A percentile compares a stretch with the other conserved stretches of the same genome.
phyloP scores from a whole-genome alignment of 2,329 filamentous ascomycete species.

The Stagonosporopsis cucurbitacearum region DNA sequence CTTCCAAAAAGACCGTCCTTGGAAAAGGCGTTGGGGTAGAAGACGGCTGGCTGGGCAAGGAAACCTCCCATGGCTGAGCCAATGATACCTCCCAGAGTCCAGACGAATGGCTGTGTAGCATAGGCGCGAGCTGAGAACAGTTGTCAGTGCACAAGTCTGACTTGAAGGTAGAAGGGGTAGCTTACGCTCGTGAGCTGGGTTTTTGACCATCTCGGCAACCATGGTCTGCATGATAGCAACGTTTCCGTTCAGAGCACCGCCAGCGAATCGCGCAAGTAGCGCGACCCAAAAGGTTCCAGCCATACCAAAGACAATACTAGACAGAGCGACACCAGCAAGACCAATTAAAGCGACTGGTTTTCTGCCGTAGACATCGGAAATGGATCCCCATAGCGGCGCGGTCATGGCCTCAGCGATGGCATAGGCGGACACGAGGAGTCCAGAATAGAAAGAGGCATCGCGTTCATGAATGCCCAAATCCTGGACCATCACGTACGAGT shows the following conservation, averaged over 20 bases:
- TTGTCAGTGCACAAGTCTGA: slow-evolving; percentile 13
- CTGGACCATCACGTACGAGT: slow-evolving; percentile 55
- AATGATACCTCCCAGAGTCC: slow-evolving; percentile 87
- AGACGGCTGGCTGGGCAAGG: slow-evolving; percentile 77
- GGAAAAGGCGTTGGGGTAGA: slow-evolving; percentile 76
- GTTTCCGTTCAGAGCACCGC: slow-evolving; percentile 87
- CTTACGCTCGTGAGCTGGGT: slow-evolving; percentile 88
- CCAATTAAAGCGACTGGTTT: slow-evolving; percentile 52
- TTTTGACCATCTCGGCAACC: slow-evolving; percentile 88
- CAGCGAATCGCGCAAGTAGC: slow-evolving; percentile 74
- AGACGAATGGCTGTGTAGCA: slow-evolving; percentile 91
- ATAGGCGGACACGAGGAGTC: slow-evolving; percentile 84
- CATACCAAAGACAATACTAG: slow-evolving; percentile 82
- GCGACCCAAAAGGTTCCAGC: slow-evolving; percentile 85
- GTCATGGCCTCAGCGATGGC: slow-evolving; percentile 85
- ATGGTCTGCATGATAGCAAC: slow-evolving; percentile 90
- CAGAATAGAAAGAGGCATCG: slow-evolving; percentile 81
- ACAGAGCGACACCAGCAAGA: slow-evolving; percentile 82
- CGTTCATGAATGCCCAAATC: slow-evolving; percentile 47
- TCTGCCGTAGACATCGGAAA: slow-evolving; percentile 50
- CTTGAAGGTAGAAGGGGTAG: slow-evolving; percentile 27
- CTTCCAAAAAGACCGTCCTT: slow-evolving; percentile 71
- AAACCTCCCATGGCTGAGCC: slow-evolving; percentile 85
- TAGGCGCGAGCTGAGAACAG: slow-evolving; percentile 73
- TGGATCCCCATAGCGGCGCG: slow-evolving; percentile 66